phyloP scores from a whole-genome alignment of 441 rosid species.

The Syzygium syzygioides region DNA sequence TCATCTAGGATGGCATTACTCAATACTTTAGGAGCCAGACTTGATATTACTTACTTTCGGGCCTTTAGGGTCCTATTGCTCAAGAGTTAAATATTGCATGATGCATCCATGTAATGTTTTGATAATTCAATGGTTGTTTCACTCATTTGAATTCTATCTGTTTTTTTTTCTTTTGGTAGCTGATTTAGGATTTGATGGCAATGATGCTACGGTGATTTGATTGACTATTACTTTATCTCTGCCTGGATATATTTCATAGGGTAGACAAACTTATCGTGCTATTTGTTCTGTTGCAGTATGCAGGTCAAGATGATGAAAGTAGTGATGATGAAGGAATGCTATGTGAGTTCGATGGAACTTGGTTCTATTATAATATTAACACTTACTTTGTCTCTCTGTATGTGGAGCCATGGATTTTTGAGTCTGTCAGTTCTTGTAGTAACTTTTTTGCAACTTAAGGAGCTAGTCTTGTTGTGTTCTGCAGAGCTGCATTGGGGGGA shows the following conservation, averaged over 20 bases:
- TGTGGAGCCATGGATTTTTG: background rate
- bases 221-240: background rate
- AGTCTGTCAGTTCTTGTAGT: background rate
- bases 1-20: background rate
- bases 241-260: background rate
- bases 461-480: background rate
- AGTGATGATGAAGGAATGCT: constrained; percentile 89
- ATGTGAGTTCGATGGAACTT: constrained; percentile 50
- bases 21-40: background rate
- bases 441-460: background rate
- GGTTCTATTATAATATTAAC: background rate
- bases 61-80: background rate
- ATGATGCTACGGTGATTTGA: constrained; percentile 33
- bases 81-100: background rate
- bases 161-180: constrained; percentile 37
- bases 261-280: background rate
- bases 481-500: constrained; percentile 91
- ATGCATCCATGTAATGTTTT: background rate
- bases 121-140: background rate
- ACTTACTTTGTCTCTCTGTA: background rate
- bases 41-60: background rate
- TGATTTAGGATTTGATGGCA: constrained; percentile 54
- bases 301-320: constrained; percentile 49
- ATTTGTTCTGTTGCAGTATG: constrained; percentile 37
- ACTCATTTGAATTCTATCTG: constrained; percentile 10